Conservation (phyloP, 2,329 filamentous ascomycete species). For the Ilyonectria sp. region DNA sequence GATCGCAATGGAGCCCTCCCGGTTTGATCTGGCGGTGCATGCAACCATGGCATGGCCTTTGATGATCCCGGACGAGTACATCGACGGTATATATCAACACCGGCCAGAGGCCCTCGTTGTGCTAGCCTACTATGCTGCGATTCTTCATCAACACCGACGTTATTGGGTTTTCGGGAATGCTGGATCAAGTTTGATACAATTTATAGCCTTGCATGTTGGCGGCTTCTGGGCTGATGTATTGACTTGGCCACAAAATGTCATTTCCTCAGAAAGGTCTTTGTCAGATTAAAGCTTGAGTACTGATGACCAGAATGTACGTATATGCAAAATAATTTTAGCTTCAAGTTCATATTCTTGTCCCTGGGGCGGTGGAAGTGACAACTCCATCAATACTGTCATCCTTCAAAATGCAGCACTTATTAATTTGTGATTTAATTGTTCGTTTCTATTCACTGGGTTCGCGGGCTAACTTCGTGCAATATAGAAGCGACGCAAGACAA, state of each 20-base stretch:
- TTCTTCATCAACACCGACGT: slow-evolving; percentile 55
- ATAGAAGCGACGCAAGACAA: no score
- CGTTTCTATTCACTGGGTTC: no score
- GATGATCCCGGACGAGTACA: slow-evolving; percentile 48
- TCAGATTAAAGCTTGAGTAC: background rate
- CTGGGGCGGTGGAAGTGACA: no score
- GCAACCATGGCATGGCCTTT: slow-evolving; percentile 36
- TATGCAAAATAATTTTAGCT: no score
- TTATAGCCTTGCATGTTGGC: slow-evolving; percentile 5
- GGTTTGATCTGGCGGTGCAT: slow-evolving; percentile 24
- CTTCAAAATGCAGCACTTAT: no score
- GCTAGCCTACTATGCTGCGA: slow-evolving; percentile 59
- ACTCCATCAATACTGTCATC: no score
- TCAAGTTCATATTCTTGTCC: no score
- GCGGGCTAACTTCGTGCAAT: no score
- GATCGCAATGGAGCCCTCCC: background rate
- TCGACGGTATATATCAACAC: slow-evolving; percentile 52
- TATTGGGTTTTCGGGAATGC: slow-evolving; percentile 53
- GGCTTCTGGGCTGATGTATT: background rate
- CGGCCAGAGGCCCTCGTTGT: slow-evolving; percentile 58
- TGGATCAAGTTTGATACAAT: background rate
- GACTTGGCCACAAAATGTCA: background rate
- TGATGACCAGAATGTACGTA: no score
- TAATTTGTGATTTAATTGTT: no score
- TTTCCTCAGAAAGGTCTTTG: background rate